Base-by-base conservation (phyloP, 1,139 yeast species). In the Candida sp. region DNA sequence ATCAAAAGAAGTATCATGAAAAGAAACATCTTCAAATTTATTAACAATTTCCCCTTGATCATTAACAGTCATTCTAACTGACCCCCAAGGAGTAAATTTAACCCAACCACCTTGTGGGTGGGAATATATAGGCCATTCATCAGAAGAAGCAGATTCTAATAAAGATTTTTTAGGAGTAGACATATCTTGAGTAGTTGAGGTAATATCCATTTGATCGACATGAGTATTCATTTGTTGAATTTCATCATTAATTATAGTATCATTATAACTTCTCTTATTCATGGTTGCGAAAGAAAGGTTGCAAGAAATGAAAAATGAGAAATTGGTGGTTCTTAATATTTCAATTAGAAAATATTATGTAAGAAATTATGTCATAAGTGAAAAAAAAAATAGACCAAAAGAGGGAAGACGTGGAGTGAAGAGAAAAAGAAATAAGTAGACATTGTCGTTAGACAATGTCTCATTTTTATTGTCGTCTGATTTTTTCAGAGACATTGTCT, bases 31-130 rank as follows among this genome's bases (percentile, higher is more conserved):
- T 53, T 73, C 77, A 50, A 73, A 72, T 50, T 68, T 70, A 32
- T 77, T 68, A 33, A 65, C 56, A 37, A 56, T 54, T 47, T 70
- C 71, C 22, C 76, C 76, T 5, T 37, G 21, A 9, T 37, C 39
- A n/a, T 37, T 37, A 12, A 30, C 27, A 22, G 63, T 63, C 11
- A 53, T 52, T 43, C 77, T 54, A 38, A 66, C 51, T 7, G 68
- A 58, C 5, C 87, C 87, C 70, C 83, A 77, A 5, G 87, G 87
- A 0, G 86, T 79, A 44, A 81, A 78, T 56, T 81, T 82, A 40
- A 82, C 74, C 22, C 71, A 66, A 0, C 87, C 87, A 5, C 87
- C 87, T 21, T 80, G 80, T 2, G 87, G 87, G 47, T 81, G 86
- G 43, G 73, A 66, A 53, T 78, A 82, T 40, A 75, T 70, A 3